A percentile compares a stretch with the other conserved stretches of the same genome.
phyloP scores from a whole-genome alignment of 164 flowering plant species.

The Buxus sempervirens region DNA sequence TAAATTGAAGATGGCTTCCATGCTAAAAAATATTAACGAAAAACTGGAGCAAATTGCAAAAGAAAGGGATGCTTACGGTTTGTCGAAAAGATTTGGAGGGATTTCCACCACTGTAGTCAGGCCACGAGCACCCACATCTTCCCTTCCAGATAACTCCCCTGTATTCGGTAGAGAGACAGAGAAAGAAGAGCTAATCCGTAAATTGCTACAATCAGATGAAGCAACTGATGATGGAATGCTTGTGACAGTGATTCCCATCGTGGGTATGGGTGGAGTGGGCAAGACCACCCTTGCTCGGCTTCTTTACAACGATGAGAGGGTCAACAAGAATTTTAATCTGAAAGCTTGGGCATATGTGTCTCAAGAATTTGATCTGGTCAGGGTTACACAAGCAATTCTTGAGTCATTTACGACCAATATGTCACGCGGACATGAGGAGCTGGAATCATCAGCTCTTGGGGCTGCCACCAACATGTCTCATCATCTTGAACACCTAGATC shows the following conservation, averaged over 20 bases:
- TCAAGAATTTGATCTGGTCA: slow-evolving; percentile 2
- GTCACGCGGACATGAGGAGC: too few species aligned
- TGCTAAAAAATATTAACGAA: not conserved
- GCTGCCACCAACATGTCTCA: not conserved
- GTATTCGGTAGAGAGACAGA: not conserved
- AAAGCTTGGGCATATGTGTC: slow-evolving; percentile 11
- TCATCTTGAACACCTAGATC: not conserved
- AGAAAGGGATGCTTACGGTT: not conserved
- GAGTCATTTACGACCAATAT: not conserved
- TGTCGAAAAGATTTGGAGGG: not conserved
- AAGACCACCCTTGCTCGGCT: slow-evolving; percentile 13
- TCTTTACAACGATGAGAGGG: not conserved
- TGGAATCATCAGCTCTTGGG: too few species aligned
- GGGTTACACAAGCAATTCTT: not conserved
- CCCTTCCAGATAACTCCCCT: not conserved
- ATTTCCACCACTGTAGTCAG: not conserved
- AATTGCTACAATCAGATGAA: not conserved
- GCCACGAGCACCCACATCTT: not conserved
- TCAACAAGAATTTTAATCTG: not conserved
- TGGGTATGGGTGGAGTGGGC: slow-evolving; percentile 11
- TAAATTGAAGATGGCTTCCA: not conserved
- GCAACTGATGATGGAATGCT: not conserved
- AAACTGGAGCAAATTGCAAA: not conserved
- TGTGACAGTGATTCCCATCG: slow-evolving; percentile 2
- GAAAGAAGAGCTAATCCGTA: not conserved